Base-by-base conservation (phyloP, 495 filamentous ascomycete genomes). In the Trichoderma virens region DNA sequence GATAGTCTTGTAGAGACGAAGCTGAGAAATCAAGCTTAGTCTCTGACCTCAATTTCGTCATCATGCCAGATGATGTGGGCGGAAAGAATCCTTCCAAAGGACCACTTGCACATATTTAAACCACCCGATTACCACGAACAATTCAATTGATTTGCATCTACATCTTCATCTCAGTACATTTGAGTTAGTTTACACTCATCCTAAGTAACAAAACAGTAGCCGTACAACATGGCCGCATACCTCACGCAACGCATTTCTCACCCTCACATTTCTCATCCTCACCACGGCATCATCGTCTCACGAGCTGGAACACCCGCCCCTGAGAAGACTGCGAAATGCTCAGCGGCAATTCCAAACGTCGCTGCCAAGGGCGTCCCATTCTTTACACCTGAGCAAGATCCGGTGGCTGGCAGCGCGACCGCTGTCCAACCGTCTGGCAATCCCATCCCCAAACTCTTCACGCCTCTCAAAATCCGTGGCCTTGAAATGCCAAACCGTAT, bases 401-500 rank as follows among this genome's bases (percentile, higher is more conserved):
- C 85, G 2, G 82, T 86, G 1, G 78, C 85, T 3, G 88, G 88
- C 14, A 88, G 84, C 1, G 86, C 87, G 8, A 76, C 80, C 7
- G 75, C 85, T 63, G 80, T 84, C 8, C 85, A 88, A 65, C 79
- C 81, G 4, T 76, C 82, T 73, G 81, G 81, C 25, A 76, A 76
- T 25, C 66, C 75, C 8, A 79, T 82, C 27, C 87, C 87, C 0
- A 90, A 88, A 72, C 80, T 91, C 6, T 91, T 89, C 71, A 78
- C 82, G 27, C 85, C 86, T 0, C 67, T 89, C 34, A 86, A 78
- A 41, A 75, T 89, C 62, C 77, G 86, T 16, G 84, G 85, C 8
- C 62, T 84, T 23, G 83, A 79, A 5, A 76, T 89, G 61, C 85
- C 85, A 64, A 89, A 88, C 69, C 81, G 86, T 51, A 77, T 89